Percentiles rank a stretch among this genome's conserved stretches.
Conservation (phyloP, 306 rosid species). For the Ormosia emarginata region DNA sequence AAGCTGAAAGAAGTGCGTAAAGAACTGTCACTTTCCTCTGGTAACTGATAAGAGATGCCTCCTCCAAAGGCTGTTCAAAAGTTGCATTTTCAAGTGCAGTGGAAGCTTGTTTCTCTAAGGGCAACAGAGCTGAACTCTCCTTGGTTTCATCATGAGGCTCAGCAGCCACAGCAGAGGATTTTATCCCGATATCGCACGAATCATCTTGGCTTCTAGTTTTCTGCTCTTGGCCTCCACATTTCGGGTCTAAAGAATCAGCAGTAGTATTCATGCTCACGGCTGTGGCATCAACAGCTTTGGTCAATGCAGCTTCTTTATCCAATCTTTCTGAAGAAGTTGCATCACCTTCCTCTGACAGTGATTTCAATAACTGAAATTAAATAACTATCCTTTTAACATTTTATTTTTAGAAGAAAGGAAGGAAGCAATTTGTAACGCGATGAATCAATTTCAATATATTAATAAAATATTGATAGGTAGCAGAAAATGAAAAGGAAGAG, state of each 20-base stretch:
- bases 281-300: conserved; percentile 59
- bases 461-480: neutral
- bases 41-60: conserved; percentile 53
- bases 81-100: conserved; percentile 12
- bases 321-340: conserved; percentile 38
- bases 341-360: conserved; percentile 59
- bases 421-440: neutral
- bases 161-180: conserved; percentile 31
- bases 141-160: neutral
- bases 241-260: conserved; percentile 29
- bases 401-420: neutral
- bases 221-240: conserved; percentile 45
- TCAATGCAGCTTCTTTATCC: conserved; percentile 63
- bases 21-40: conserved; percentile 81
- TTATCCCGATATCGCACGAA: neutral
- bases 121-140: conserved; percentile 21
- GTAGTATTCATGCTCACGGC: conserved; percentile 37
- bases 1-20: conserved; percentile 77
- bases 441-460: neutral
- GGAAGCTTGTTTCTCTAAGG: conserved; percentile 25
- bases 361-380: conserved; percentile 62
- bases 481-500: neutral
- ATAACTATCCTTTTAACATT: neutral
- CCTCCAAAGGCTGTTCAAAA: conserved; percentile 52
- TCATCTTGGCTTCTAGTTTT: conserved; percentile 1